Base-by-base conservation (phyloP, 257 asterid species). In the Jaltomata sinuosa region DNA sequence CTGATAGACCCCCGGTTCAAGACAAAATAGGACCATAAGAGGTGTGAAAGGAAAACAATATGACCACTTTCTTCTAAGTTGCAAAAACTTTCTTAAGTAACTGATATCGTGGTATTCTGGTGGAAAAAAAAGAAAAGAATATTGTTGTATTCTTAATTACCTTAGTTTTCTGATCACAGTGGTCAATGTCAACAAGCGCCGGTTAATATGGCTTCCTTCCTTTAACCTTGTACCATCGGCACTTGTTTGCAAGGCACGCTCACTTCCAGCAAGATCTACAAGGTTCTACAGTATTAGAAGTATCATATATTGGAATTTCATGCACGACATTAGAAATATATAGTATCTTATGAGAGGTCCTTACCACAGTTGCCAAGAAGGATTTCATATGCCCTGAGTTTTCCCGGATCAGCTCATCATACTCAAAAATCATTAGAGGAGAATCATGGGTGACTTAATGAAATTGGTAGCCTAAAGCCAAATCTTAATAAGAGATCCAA, bases 181-280 rank as follows among this genome's bases (percentile, higher is more conserved):
- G 80, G 99, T 92, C 90, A 96, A 87, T 72, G 98, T 96, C 81
- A 96, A 86, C 69, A 96, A 88, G 91, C 98, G 94, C 89, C 93
- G 87, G 88, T 94, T 96, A 71, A 96, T 96, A 85, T 96, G 99
- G 86, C 98, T 96, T 49, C 99, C 99, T 94, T 94, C 99, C 88
- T 96, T 94, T 91, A 96, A 89, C 89, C 98, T 92, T 82, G 89
- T 62, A 85, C 99, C 98, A 87, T 87, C 95, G 77, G 98, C 93
- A 87, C 89, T 93, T 69, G 98, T 92, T 89, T 96, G 99, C 11
- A 94, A 84, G 42, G 92, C 94, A 83, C 98, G 97, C 85, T 96
- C 99, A 80, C 98, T 94, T 62, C 99, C 99, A 72, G 98, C 98
- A 59, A 96, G 98, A 91, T 96, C 99, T 72, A 96, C 99, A 83